Conservation (phyloP, 768 basidiomycete species). For the Collybia mongolica region DNA sequence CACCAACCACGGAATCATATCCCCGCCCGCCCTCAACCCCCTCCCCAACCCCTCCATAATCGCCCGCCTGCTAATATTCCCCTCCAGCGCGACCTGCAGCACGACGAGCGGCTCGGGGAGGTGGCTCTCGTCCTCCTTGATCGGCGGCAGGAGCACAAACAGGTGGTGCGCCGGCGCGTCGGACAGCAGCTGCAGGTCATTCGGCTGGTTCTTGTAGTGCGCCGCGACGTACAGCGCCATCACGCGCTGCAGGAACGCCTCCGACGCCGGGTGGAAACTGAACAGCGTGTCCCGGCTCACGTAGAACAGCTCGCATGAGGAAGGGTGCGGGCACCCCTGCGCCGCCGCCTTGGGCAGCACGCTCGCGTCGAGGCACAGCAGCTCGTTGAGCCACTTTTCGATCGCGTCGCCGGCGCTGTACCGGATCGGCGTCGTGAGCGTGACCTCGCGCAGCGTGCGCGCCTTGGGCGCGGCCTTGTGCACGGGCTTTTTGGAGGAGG, state of each 20-base stretch:
- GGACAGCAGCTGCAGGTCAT: constrained; percentile 95
- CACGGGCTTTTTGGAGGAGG: constrained; percentile 51
- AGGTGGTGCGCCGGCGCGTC: constrained; percentile 97
- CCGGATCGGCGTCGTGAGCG: constrained; percentile 93
- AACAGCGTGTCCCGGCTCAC: constrained; percentile 96
- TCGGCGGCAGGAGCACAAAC: constrained; percentile 91
- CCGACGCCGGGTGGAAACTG: constrained; percentile 96
- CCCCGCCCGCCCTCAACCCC: constrained; percentile 82
- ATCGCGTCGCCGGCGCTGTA: constrained; percentile 85
- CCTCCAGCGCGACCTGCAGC: constrained; percentile 93
- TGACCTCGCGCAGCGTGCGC: constrained; percentile 87
- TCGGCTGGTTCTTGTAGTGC: constrained; percentile 99
- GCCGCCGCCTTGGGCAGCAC: constrained; percentile 40
- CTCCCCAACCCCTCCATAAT: constrained; percentile 86
- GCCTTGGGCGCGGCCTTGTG: constrained; percentile 61
- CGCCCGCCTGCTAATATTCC: constrained; percentile 80
- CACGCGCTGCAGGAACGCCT: constrained; percentile 96
- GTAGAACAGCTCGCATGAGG: constrained; percentile 91
- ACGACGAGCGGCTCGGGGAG: constrained; percentile 96
- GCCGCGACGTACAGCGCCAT: constrained; percentile 97
- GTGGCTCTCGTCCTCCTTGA: constrained; percentile 85
- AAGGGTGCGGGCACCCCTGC: constrained; percentile 92
- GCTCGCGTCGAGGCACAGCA: constrained; percentile 91
- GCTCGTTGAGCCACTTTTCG: constrained; percentile 89
- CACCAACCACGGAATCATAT: constrained; percentile 97